Base-by-base conservation (phyloP, 2,329 filamentous ascomycete species). In the Grosmannia huntii region DNA sequence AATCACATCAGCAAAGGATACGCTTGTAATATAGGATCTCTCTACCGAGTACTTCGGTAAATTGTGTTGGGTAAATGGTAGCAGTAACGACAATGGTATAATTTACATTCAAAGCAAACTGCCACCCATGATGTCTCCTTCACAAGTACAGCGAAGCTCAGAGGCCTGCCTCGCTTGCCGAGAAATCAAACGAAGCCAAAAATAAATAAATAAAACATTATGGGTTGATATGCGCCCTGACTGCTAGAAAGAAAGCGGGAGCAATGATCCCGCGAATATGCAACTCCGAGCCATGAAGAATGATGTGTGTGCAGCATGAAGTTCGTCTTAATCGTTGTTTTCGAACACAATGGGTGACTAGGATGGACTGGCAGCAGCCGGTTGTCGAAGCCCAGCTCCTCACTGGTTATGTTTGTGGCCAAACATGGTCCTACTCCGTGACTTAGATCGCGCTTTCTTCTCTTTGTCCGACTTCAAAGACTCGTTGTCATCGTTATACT, bases 401-500 rank as follows among this genome's bases (percentile, higher is more conserved):
- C 41, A 59, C 50, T 31, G 56, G 57, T 48, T 55, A 28, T 64
- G 60, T 57, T 67, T 69, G 52, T 65, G 65, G 60, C 84, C 79
- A 70, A 92, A 92, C 65, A 92, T 85, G 61, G 60, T 83, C 64
- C 88, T 79, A 54, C 86, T 84, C 62, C 85, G 83, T 31, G 87
- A 90, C 73, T 91, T 92, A 72, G 86, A 88, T 61, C 86, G 81
- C 48, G 76, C 67, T 68, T 88, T 89, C 70, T 86, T 88, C 54
- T 77, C 78, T 33, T 87, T 76, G 60, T 70, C 70, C 60, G 72
- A 68, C 59, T 68, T 69, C 14, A 27, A n/a, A 36, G 41, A 44
- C 4, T 44, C 41, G 19, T 71, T 67, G 56, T 86, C 82, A 28
- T 89, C 87, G 60, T 86, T 83, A 70, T 97, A 97, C 69, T 97